These are phyloP conservation scores for Proliferodiscus dingleyae DNA, from an alignment of 2,329 filamentous ascomycete genomes.

Conservation along the genomic window DNA sequence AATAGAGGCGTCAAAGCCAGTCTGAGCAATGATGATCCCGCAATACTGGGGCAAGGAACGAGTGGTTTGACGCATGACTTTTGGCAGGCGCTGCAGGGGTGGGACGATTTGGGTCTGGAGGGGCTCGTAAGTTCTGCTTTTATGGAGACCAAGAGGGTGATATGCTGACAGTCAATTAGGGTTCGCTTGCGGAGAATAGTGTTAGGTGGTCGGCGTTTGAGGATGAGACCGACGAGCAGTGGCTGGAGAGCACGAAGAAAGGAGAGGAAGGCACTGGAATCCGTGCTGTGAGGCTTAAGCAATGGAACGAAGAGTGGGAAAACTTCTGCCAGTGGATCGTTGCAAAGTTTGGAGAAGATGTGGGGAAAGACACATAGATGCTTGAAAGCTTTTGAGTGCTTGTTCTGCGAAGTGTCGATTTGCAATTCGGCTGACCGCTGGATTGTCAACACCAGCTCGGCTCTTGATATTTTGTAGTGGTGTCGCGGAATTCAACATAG, in stretches of 20 bases:
- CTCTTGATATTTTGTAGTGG: neutral
- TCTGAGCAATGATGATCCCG: constrained; percentile 86
- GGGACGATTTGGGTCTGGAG: constrained; percentile 80
- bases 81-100: constrained; percentile 84
- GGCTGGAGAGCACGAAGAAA: constrained; percentile 64
- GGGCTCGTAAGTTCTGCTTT: constrained; percentile 59
- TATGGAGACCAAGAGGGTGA: neutral
- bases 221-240: constrained; percentile 67
- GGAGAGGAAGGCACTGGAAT: constrained; percentile 64
- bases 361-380: neutral
- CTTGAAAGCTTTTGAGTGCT: no score
- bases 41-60: constrained; percentile 76
- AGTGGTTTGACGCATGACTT: constrained; percentile 84
- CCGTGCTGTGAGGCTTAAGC: constrained; percentile 64
- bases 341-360: constrained; percentile 52
- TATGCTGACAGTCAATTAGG: constrained; percentile 12
- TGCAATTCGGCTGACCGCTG: no score
- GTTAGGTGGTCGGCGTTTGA: constrained; percentile 83
- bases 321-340: constrained; percentile 84
- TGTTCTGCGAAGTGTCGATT: no score
- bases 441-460: neutral
- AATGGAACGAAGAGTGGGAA: constrained; percentile 80
- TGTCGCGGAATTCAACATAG: neutral
- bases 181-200: constrained; percentile 74
- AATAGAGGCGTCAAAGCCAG: constrained; percentile 75